Percentiles rank a stretch among this genome's conserved stretches.
Evolutionary conservation across 2,329 filamentous ascomycete species (phyloP).

Genomic region (Colletotrichum sp.): DNA sequence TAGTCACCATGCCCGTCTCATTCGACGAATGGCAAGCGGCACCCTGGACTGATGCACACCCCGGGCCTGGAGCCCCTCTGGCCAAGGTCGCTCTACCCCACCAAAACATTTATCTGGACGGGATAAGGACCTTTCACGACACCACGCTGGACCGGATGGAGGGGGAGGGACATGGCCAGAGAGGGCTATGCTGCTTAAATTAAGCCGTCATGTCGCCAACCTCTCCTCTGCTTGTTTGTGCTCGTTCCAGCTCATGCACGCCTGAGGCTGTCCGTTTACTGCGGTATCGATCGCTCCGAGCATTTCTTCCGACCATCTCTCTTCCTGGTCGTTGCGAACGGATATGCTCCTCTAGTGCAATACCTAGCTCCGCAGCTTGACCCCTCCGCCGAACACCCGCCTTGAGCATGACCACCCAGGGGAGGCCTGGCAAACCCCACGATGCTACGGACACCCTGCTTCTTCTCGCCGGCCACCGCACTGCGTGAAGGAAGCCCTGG

Average conservation of each 20-base stretch:
- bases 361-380: not conserved
- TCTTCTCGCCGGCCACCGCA: not conserved
- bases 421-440: not conserved
- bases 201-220: not conserved
- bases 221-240: not conserved
- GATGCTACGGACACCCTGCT: not conserved
- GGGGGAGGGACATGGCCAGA: not conserved
- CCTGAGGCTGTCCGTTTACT: not conserved
- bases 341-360: not conserved
- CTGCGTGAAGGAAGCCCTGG: not conserved
- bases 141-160: not conserved
- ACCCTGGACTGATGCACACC: not conserved
- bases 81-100: not conserved
- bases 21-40: not conserved
- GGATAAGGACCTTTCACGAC: not conserved
- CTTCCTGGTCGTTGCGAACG: not conserved
- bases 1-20: not conserved
- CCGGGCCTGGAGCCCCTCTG: not conserved
- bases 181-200: not conserved
- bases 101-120: not conserved
- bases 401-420: not conserved
- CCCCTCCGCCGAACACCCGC: not conserved
- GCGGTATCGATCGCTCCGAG: not conserved
- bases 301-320: not conserved
- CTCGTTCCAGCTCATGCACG: not conserved